Percentiles rank a stretch among this genome's conserved stretches.
Conservation (phyloP, 2,329 filamentous ascomycete genomes). For the Botrytis medusae region DNA sequence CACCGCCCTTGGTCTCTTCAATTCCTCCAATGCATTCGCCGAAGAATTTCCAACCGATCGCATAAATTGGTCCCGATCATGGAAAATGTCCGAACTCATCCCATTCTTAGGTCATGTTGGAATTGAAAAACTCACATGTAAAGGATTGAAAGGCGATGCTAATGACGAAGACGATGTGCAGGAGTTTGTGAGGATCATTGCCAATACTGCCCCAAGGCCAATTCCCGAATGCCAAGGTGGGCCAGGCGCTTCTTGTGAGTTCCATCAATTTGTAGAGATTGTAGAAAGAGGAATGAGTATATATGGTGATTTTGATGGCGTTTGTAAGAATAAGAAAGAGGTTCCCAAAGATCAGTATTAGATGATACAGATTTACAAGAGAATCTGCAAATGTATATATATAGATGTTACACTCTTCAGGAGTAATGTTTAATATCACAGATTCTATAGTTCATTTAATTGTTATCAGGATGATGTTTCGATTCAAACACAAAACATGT, state of each 20-base stretch:
- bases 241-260: constrained; percentile 51
- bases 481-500: not conserved
- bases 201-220: constrained; percentile 52
- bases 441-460: not conserved
- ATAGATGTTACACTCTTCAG: not conserved
- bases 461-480: not conserved
- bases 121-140: constrained; percentile 63
- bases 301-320: constrained; percentile 38
- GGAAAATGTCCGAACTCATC: constrained; percentile 62
- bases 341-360: constrained; percentile 18
- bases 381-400: not conserved
- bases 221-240: constrained; percentile 51
- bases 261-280: constrained; percentile 45
- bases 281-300: constrained; percentile 44
- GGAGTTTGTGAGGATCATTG: constrained; percentile 53
- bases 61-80: constrained; percentile 63
- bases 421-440: not conserved
- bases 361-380: not conserved
- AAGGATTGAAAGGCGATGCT: constrained; percentile 51
- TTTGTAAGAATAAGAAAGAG: constrained; percentile 33
- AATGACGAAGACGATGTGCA: constrained; percentile 48
- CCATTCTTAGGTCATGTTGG: constrained; percentile 67
- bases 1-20: constrained; percentile 68
- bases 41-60: constrained; percentile 62
- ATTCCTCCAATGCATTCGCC: constrained; percentile 62